Percentiles rank a stretch among this genome's conserved stretches.
phyloP scores from a whole-genome alignment of 1,284 basidiomycete species.

The Microbotryum saponariae region DNA sequence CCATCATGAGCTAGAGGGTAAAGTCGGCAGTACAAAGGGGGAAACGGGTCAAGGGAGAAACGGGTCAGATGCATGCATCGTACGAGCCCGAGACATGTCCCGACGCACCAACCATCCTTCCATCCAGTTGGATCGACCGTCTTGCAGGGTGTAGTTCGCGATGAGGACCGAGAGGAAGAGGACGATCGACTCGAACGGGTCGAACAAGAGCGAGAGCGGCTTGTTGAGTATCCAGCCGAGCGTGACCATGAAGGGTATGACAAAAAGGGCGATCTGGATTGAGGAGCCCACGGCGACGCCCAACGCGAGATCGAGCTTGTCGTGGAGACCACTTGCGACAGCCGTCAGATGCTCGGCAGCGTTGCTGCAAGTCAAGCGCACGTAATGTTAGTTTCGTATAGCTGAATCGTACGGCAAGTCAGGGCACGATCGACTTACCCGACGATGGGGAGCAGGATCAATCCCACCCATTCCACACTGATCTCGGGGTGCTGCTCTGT shows the following conservation, averaged over 20 bases:
- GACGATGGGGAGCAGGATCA: slow-evolving; percentile 40
- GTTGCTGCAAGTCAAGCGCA: slow-evolving; percentile 21
- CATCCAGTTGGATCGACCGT: slow-evolving; percentile 39
- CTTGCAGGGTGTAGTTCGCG: slow-evolving; percentile 30
- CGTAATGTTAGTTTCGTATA: not conserved
- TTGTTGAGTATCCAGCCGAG: slow-evolving; percentile 48
- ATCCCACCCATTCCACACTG: slow-evolving; percentile 42
- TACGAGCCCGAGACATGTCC: not conserved
- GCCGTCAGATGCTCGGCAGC: slow-evolving; percentile 37
- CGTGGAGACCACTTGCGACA: slow-evolving; percentile 47
- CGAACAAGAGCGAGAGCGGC: slow-evolving; percentile 49
- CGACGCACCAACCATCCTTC: slow-evolving; percentile 42
- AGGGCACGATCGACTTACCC: slow-evolving; percentile 20
- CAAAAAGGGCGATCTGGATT: slow-evolving; percentile 74
- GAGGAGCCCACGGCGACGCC: slow-evolving; percentile 61
- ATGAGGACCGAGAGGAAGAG: slow-evolving; percentile 35
- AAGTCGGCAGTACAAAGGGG: not conserved
- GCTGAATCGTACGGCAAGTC: not conserved
- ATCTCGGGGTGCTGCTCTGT: slow-evolving; percentile 45
- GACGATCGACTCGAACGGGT: slow-evolving; percentile 59
- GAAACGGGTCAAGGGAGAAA: not conserved
- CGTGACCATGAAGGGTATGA: slow-evolving; percentile 58
- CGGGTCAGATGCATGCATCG: not conserved
- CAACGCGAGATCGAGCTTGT: slow-evolving; percentile 53
- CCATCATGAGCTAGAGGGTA: slow-evolving; percentile 11